phyloP scores from a whole-genome alignment of 495 filamentous ascomycete species.

The Symbiotaphrina buchneri region DNA sequence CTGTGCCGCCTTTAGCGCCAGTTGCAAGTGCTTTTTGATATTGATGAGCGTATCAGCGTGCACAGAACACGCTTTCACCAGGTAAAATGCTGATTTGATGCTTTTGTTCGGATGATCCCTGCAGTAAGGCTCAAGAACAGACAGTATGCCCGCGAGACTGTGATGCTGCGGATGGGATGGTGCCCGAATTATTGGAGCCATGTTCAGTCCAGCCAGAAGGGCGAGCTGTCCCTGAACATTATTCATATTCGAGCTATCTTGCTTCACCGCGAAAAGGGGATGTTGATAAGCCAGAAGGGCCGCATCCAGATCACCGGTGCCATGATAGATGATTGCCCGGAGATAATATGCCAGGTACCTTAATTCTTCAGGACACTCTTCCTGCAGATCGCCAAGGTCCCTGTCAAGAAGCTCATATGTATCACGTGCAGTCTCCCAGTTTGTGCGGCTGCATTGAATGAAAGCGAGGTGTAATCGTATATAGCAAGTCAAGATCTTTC shows the following conservation, averaged over 20 bases:
- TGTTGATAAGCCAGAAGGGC: conserved; percentile 47
- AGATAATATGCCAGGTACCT: conserved; percentile 48
- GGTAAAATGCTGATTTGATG: conserved; percentile 52
- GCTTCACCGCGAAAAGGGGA: conserved; percentile 25
- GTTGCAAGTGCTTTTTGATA: conserved; percentile 56
- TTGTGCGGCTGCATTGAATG: conserved; percentile 32
- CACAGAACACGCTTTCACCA: conserved; percentile 47
- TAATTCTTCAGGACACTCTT: too few species aligned
- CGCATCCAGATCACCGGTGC: conserved; percentile 39
- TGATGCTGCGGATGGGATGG: conserved; percentile 25
- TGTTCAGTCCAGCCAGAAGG: conserved; percentile 62
- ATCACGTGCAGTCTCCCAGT: conserved; percentile 31
- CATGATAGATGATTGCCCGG: conserved; percentile 54
- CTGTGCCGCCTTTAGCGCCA: conserved; percentile 33
- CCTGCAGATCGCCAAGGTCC: too few species aligned
- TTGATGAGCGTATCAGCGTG: conserved; percentile 36
- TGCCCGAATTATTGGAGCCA: conserved; percentile 58
- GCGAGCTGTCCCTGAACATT: conserved; percentile 46
- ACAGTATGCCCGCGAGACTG: conserved; percentile 27
- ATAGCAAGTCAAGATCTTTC: conserved; percentile 27
- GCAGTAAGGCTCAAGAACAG: conserved; percentile 44
- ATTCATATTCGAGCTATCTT: conserved; percentile 16
- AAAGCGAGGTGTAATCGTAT: conserved; percentile 37
- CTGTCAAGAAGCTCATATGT: too few species aligned
- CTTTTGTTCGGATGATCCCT: conserved; percentile 42